Base-by-base conservation (phyloP, 1,139 yeast genomes). In the Debaryomyces sp. region DNA sequence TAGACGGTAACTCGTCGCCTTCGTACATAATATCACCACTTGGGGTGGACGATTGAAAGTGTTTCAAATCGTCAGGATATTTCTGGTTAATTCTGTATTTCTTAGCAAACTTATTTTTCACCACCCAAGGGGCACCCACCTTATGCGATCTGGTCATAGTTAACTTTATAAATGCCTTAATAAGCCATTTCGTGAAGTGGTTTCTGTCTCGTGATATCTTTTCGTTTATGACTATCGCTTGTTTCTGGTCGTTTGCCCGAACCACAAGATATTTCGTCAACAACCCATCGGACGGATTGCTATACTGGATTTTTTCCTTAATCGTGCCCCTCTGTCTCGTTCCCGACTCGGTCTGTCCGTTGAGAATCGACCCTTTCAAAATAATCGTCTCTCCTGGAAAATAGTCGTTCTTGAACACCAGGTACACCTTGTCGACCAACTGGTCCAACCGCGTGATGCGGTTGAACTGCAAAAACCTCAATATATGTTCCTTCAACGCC, bases 101-200 rank as follows among this genome's bases (percentile, higher is more conserved):
- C 51, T 72, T 75, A 1, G 88, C 88, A 63, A 82, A 90, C 56
- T 85, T 84, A 30, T 82, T 84, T 63, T 87, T 88, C n/a, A 94
- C 96, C 17, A 94, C 85, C 98, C 98, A 94, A 1, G 99, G 98
- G 2, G 98, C 96, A 2, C 98, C 97, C 40, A 87, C 78, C 75
- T 88, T 88, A 50, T 86, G 80, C 4, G 94, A 89, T 57, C 97
- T 80, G 4, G 89, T 78, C 58, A 94, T 83, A 5, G 96, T 84
- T 58, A 91, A 80, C 61, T 92, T 92, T 60, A 94, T 82, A 59
- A 94, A 94, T 0, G 97, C 89, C 65, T 92, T 87, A 37, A 94
- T 87, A 50, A 89, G 78, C 81, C 94, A 87, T 65, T 94, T 94
- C 7, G 97, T 92, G 69, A 91, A 92, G 50, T 87, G 81, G 53